Evolutionary conservation across 345 rosid genomes (phyloP), one percentile per base, ranked within the genome.

Genomic region (Physaria fendleri): DNA sequence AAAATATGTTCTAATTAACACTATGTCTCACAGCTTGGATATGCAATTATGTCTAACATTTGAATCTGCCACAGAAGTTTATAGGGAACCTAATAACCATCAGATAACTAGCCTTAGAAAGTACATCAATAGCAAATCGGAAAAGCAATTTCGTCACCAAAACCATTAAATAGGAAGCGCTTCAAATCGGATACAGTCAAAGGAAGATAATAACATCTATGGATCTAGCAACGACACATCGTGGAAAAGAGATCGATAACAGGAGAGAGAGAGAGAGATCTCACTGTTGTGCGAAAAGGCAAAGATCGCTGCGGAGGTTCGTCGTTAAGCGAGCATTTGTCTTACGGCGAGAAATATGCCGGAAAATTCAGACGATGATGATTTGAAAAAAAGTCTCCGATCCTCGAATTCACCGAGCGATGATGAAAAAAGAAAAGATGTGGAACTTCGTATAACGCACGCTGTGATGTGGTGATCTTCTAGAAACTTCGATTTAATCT

Each of bases 301-400:
- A 43, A 27, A 51, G 59, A 59, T 59, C 62, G 52, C n/a, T n/a
- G 63, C 53, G 21, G 4, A 55, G 38, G 3, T 54, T 62, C 17
- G 45, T 48, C 37, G 17, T 58, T 53, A 59, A 68, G 66, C 66
- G 6, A 67, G 60, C 72, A 67, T 67, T 17, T 33, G 29, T 30
- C 25, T n/a, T 37, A 21, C 55, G 62, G 69, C 12, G 8, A 56
- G 42, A 8, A 23, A 11, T 30, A 27, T 24, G n/a, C 22, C 11
- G 3, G 55, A 5, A 7, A 49, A 51, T 12, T 42, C 29, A 68
- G 35, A 21, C 35, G 47, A 25, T 3, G 65, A 49, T 12, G 59
- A 65, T 28, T 45, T 17, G 62, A 25, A 25, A 17, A 38, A 52
- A 20, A 49, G 27, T 13, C 42, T 40, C 64, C 51, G 64, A 43